These are phyloP conservation scores for Pichia sp. DNA, from an alignment of 1,139 yeast species.

Conservation along the genomic window DNA sequence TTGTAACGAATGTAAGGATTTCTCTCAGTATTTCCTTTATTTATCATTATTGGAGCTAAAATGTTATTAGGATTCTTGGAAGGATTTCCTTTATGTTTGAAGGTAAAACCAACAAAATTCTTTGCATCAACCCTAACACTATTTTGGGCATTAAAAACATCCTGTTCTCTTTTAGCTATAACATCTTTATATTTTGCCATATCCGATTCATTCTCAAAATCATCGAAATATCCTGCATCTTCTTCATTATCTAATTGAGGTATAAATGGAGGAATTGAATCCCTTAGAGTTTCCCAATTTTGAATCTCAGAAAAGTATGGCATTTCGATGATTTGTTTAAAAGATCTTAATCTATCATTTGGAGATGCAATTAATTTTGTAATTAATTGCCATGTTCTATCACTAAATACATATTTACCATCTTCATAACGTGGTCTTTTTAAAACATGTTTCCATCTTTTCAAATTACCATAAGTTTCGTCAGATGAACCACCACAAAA, in stretches of 20 bases:
- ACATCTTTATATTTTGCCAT: constrained; percentile 98
- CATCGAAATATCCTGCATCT: constrained; percentile 98
- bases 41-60: constrained; percentile 26
- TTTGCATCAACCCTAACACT: constrained; percentile 48
- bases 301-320: constrained; percentile 71
- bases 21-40: constrained; percentile 18
- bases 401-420: constrained; percentile 88
- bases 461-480: constrained; percentile 89
- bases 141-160: constrained; percentile 69
- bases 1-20: constrained; percentile 22
- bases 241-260: constrained; percentile 96
- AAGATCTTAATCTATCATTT: constrained; percentile 62
- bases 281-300: constrained; percentile 67
- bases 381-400: constrained; percentile 92
- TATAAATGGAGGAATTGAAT: constrained; percentile 81
- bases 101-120: constrained; percentile 93
- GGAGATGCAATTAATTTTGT: constrained; percentile 76
- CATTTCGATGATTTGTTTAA: constrained; percentile 74
- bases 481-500: constrained; percentile 91
- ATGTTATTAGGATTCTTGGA: constrained; percentile 37
- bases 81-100: constrained; percentile 76
- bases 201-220: constrained; percentile 90
- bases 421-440: constrained; percentile 89
- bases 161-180: constrained; percentile 29
- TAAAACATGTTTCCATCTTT: constrained; percentile 85